phyloP scores from a whole-genome alignment of 257 asterid genomes.

The Dorcoceras hygrometricum region DNA sequence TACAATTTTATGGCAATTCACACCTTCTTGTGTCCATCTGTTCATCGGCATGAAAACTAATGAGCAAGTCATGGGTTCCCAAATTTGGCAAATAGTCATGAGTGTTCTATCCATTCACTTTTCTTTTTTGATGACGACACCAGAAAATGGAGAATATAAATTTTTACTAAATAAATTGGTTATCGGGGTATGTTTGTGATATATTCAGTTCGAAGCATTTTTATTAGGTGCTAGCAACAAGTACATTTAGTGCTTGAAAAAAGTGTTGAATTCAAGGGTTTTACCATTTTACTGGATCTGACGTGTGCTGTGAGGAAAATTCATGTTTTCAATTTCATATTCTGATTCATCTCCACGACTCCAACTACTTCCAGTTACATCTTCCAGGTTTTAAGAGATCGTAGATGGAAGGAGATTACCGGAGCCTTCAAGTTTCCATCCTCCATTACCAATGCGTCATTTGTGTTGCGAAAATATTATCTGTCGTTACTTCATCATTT shows the following conservation, averaged over 20 bases:
- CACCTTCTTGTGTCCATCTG: neutral
- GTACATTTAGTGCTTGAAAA: neutral
- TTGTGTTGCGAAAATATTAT: conserved; percentile 73
- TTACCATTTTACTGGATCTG: neutral
- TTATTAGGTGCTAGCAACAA: neutral
- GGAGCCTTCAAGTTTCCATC: conserved; percentile 77
- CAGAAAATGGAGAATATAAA: neutral
- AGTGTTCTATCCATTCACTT: neutral
- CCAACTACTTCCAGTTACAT: conserved; percentile 14
- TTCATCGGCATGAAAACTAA: neutral
- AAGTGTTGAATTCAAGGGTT: neutral
- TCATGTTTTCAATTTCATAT: conserved; percentile 5
- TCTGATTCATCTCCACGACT: conserved; percentile 15
- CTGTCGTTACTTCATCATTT: conserved; percentile 83
- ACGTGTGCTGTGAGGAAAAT: neutral
- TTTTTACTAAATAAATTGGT: neutral
- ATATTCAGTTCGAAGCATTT: too few relatives aligned
- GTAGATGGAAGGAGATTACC: conserved; percentile 86
- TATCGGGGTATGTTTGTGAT: neutral
- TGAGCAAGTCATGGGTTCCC: neutral
- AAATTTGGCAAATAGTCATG: neutral
- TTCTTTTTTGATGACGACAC: neutral
- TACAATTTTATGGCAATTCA: neutral
- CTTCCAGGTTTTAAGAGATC: conserved; percentile 71
- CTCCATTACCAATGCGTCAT: conserved; percentile 76